phyloP scores from a whole-genome alignment of 2,329 filamentous ascomycete species.

The Sporothrix brunneoviolacea region DNA sequence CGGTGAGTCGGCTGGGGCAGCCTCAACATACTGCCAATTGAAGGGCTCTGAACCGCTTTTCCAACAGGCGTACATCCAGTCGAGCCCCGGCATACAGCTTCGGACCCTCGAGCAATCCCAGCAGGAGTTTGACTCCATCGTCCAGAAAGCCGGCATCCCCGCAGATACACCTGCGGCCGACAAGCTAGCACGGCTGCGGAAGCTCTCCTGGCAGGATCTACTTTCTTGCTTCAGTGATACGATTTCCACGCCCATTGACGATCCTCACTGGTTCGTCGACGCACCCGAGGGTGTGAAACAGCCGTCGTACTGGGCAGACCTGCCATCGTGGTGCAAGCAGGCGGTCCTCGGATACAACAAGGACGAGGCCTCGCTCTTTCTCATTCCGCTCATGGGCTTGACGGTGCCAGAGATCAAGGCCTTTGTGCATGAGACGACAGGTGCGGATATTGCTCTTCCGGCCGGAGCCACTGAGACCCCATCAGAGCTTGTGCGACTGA shows the following conservation, averaged over 20 bases:
- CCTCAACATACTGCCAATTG: conserved; percentile 38
- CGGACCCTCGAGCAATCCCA: conserved; percentile 1
- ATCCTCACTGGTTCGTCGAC: neutral
- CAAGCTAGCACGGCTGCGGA: conserved; percentile 5
- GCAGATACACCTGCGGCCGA: neutral
- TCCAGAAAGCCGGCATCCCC: neutral
- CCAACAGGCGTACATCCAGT: conserved; percentile 24
- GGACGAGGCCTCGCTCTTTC: conserved; percentile 10
- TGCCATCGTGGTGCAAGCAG: conserved; percentile 8
- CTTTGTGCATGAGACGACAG: neutral
- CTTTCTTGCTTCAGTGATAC: neutral
- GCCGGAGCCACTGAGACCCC: neutral
- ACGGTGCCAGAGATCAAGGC: neutral
- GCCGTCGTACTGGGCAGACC: conserved; percentile 1
- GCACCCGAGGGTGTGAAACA: neutral
- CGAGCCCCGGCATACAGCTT: neutral
- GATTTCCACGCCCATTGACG: neutral
- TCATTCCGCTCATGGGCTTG: neutral
- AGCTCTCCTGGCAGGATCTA: neutral
- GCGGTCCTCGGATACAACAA: neutral
- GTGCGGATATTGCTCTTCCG: neutral
- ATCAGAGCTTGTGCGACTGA: too few relatives aligned
- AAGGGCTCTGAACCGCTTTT: conserved; percentile 33
- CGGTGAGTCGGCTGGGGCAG: conserved; percentile 50
- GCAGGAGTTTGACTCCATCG: conserved; percentile 8